These are phyloP conservation scores for Juglanconis juglandina DNA, from an alignment of 2,329 filamentous ascomycete species.

Conservation along the genomic window DNA sequence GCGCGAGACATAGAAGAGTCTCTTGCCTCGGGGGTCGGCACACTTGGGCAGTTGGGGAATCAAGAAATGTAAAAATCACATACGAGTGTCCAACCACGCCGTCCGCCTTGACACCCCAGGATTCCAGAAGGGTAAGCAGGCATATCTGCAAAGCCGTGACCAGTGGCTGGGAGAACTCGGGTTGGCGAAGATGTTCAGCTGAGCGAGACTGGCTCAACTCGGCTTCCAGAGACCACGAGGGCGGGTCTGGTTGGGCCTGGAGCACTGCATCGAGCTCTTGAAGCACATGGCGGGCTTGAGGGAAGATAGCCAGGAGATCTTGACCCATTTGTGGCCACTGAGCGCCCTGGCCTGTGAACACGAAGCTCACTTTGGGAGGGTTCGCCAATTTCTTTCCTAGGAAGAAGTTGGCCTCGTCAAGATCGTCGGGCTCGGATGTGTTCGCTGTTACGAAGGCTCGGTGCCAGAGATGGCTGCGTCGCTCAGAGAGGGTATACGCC, in stretches of 20 bases:
- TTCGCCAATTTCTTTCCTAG: slow-evolving; percentile 9
- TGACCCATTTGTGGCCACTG: slow-evolving; percentile 27
- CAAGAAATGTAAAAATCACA: no score
- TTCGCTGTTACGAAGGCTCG: slow-evolving; percentile 6
- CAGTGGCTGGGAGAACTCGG: slow-evolving; percentile 5
- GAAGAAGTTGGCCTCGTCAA: background rate
- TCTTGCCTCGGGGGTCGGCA: no score
- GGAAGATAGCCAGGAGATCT: slow-evolving; percentile 19
- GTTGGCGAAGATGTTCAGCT: slow-evolving; percentile 21
- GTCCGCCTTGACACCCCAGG: background rate
- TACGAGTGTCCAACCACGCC: background rate
- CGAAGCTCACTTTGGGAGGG: slow-evolving; percentile 9
- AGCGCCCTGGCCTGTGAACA: slow-evolving; percentile 26
- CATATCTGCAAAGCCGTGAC: slow-evolving; percentile 1
- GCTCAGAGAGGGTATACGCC: slow-evolving; percentile 18
- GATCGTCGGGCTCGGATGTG: no score
- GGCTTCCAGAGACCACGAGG: slow-evolving; percentile 18
- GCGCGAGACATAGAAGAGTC: no score
- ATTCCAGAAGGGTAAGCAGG: background rate
- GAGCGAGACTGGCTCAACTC: slow-evolving; percentile 18
- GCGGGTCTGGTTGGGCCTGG: slow-evolving; percentile 16
- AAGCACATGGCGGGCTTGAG: slow-evolving; percentile 1
- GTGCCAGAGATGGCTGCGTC: slow-evolving; percentile 10
- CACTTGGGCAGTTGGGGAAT: no score
- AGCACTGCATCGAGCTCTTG: slow-evolving; percentile 19